Evolutionary conservation across 1,284 basidiomycete genomes (phyloP), one percentile per base, ranked within the genome.

Genomic region (Rhizoctonia solani): DNA sequence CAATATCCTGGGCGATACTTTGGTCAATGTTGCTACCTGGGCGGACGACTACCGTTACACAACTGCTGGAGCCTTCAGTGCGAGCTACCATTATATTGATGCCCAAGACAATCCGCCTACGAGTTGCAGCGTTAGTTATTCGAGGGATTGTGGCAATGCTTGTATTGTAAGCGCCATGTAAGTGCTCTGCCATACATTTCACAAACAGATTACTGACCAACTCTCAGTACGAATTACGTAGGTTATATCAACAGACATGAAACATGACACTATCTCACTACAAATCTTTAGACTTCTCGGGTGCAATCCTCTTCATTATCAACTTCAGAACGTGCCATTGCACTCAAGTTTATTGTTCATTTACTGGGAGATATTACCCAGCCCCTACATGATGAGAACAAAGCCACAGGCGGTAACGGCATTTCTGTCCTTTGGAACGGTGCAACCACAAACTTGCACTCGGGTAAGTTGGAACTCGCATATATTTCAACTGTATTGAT

Each of bases 341-440:
- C 70, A 4, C 69, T 69, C 54, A 68, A 70, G 27, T 70, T 69
- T 32, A 59, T 70, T 9, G 49, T 58, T 11, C 70, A 71, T 41
- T 67, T 71, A 14, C 49, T 71, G 19, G 70, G 66, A 9, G 70
- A 71, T 42, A 54, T 71, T 37, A 68, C 68, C 14, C 70, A 71
- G 29, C 70, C 70, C 9, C 59, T 71, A 32, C 70, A 71, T 34
- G 56, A 52, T 37, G 69, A 71, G 42, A 55, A 56, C 37, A 52
- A 66, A 13, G 67, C 55, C 9, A 42, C 16, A 1, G 70, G 70
- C 11, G 70, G 70, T 9, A 71, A 71, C 53, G 54, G 47, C 8
- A 70, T 71, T 50, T 34, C 39, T 16, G 70, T 69, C 11, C 37
- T 49, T n/a, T 70, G 65, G 55, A 54, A 69, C 44, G 69, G 67